Percentiles rank a stretch among this genome's conserved stretches.
Evolutionary conservation across 2,329 filamentous ascomycete species (phyloP).

Genomic region (Dactylellina parvicollis): DNA sequence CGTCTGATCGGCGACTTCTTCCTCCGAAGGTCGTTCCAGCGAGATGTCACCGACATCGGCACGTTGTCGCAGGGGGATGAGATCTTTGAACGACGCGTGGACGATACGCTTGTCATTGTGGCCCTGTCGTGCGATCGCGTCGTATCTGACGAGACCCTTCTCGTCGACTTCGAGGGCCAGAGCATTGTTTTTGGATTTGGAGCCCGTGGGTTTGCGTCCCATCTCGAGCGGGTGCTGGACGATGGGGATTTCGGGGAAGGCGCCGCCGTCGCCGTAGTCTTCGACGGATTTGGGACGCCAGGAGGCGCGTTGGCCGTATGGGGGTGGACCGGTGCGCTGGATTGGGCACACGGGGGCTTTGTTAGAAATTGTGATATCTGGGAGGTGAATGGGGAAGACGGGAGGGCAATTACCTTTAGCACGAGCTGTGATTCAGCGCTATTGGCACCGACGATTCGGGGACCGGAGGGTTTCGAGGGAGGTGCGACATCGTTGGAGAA

Average conservation of each 20-base stretch:
- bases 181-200: slow-evolving; percentile 70
- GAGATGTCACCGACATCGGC: slow-evolving; percentile 93
- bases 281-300: slow-evolving; percentile 90
- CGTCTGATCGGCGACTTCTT: slow-evolving; percentile 83
- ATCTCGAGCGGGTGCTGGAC: slow-evolving; percentile 97
- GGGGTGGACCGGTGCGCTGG: slow-evolving; percentile 80
- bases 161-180: slow-evolving; percentile 90
- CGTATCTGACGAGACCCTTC: slow-evolving; percentile 94
- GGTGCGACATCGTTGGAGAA: slow-evolving; percentile 50
- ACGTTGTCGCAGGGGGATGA: slow-evolving; percentile 91
- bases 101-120: slow-evolving; percentile 85
- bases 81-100: slow-evolving; percentile 94
- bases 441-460: slow-evolving; percentile 80
- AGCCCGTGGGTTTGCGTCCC: slow-evolving; percentile 79
- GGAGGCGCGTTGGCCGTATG: slow-evolving; percentile 85
- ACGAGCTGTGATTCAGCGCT: slow-evolving; percentile 89
- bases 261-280: slow-evolving; percentile 95
- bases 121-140: slow-evolving; percentile 89
- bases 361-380: slow-evolving; percentile 52
- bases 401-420: slow-evolving; percentile 69
- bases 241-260: slow-evolving; percentile 91
- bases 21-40: slow-evolving; percentile 81
- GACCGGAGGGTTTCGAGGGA: slow-evolving; percentile 74
- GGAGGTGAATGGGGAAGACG: not conserved
- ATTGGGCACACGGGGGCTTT: slow-evolving; percentile 14